Base-by-base conservation (phyloP, 768 basidiomycete genomes). In the Thelephora ganbajun region DNA sequence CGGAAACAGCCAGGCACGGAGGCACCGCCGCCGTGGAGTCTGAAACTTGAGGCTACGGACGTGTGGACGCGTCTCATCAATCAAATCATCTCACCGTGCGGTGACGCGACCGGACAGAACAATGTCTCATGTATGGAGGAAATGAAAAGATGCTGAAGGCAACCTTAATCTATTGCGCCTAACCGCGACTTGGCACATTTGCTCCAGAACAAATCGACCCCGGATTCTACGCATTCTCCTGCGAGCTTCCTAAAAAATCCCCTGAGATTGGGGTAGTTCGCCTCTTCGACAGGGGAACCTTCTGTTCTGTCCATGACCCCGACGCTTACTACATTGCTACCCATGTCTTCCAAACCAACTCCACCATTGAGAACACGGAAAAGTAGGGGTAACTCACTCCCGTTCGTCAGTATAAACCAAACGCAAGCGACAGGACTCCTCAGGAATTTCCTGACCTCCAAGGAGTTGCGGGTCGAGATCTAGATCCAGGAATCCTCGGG, bases 281-380 rank as follows among this genome's bases (percentile, higher is more conserved):
- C 11, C 77, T 99, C 13, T 97, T 98, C 61, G 78, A 82, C 57
- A 80, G 91, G 20, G 74, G 72, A 56, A 79, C 85, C 13, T 97
- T 75, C 64, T 97, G 89, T 66, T 78, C 81, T n/a, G 82, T 80
- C 1, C 90, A 97, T 58, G 92, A 91, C 0, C 66, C 76, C 4
- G 93, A 97, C 62, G 94, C 94, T 0, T 67, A 77, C n/a, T 90
- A 79, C 54, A 78, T 94, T 52, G 93, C 94, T 4, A 70, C 78
- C 16, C 74, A 88, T 55, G 79, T 86, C 46, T 91, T 77, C 56
- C 83, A 77, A 48, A 99, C 96, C 2, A 85, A 88, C 56, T 83
- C 88, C 1, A 92, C 97, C 50, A 73, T 99, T 63, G 94, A 94
- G 63, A 85, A 88, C 59, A 78, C 96, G 36, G 94, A 94, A 5